Conservation (phyloP, 768 basidiomycete genomes). For the Leccinum broughii region DNA sequence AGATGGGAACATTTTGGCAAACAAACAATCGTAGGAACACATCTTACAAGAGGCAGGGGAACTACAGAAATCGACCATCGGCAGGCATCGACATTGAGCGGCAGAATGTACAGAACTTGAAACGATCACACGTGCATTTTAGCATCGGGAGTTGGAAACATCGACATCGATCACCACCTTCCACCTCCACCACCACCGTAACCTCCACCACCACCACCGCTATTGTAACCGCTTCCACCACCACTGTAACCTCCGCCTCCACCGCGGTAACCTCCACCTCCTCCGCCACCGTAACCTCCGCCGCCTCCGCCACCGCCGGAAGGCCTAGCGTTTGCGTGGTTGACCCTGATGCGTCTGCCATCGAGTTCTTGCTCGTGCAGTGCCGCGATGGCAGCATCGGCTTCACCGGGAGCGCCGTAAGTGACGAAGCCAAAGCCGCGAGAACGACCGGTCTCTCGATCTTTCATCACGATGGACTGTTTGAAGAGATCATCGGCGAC, state of each 20-base stretch:
- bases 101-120: conserved; percentile 5
- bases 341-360: conserved; percentile 55
- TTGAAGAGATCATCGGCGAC: conserved; percentile 6
- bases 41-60: conserved; percentile 2
- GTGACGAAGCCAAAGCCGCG: conserved; percentile 61
- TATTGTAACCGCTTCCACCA: no score
- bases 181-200: no score
- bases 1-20: not conserved
- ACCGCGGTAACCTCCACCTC: no score
- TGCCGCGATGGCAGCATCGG: conserved; percentile 44
- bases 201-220: no score
- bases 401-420: conserved; percentile 32
- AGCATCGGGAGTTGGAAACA: not conserved
- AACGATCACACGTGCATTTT: conserved; percentile 14
- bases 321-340: conserved; percentile 36
- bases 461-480: conserved; percentile 41
- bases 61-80: conserved; percentile 14
- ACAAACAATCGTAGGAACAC: not conserved
- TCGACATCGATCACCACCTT: no score
- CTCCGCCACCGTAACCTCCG: no score
- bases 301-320: conserved; percentile 21
- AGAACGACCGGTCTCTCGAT: conserved; percentile 58
- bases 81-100: conserved; percentile 5
- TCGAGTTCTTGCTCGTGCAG: conserved; percentile 56
- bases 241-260: no score